Evolutionary conservation across 2,329 filamentous ascomycete species (phyloP), one percentile per base, ranked within the genome.

Genomic region (Colletotrichum cuscutae): DNA sequence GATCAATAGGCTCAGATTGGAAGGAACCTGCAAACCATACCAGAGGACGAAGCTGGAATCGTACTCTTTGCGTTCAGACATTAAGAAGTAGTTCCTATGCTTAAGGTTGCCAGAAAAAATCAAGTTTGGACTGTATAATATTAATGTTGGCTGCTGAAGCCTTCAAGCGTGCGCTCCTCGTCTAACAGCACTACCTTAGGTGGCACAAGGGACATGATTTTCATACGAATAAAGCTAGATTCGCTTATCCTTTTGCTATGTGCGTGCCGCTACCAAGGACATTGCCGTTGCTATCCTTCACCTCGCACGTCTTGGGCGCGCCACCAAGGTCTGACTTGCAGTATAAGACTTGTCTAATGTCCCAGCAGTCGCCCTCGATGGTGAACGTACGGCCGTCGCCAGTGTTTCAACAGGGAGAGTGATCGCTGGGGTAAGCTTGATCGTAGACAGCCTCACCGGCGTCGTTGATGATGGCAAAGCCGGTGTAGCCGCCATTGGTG

Each of bases 331-430:
- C 64, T 2, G 54, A 52, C 64, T 67, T 61, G 64, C 64, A 67
- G 37, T 53, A 42, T 11, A 67, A 67, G 3, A 67, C 64, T 22
- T 42, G 64, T 19, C 54, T n/a, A 28, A 26, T 53, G 37, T 67
- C 28, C 64, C 64, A 67, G 64, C 64, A 67, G 64, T 32, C 37
- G 13, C 64, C 64, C 19, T 53, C 64, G 37, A 67, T 61, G 28
- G 56, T 67, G 64, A 67, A 67, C 2, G 64, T 61, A 28, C 64
- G 64, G 56, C 64, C 56, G 64, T 61, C 57, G n/a, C 64, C 64
- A 11, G 56, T 67, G 56, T 67, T 67, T 28, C 53, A 67, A 19
- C 64, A 67, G 12, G 64, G 64, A 8, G 64, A 67, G 24, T 67
- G 64, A 37, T 67, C 28, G 26, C 13, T 24, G 6, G 64, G 64